Base-by-base conservation (phyloP, 805 yeast species). In the Hanseniaspora lindneri region DNA sequence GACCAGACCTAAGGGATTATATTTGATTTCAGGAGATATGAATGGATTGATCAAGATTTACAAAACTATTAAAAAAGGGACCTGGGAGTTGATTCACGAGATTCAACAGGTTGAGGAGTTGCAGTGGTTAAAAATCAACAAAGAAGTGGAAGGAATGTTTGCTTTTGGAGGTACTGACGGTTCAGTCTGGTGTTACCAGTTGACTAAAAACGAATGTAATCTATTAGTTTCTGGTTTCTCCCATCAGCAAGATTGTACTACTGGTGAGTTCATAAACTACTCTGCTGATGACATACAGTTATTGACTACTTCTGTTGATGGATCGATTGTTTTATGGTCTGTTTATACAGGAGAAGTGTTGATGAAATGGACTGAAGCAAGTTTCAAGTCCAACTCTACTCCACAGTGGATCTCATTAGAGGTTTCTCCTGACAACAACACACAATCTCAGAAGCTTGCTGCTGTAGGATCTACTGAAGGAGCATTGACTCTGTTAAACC, bases 141-240 rank as follows among this genome's bases (percentile, higher is more conserved):
- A 96, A 24, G 68, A 69, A 19, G 80, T 79, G 59, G 74, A 79
- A 21, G 56, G 58, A 14, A 74, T 84, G 41, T 85, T 89, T 68
- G 96, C 97, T 13, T 85, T 84, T 60, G 96, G 97, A 53, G 89
- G 86, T 20, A 69, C 72, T 7, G 96, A 88, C 63, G 98, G 98
- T 2, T 81, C 95, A 0, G 94, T 88, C 3, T 89, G 96, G 95
- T 85, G 81, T 24, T 92, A 87, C 61, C 84, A 80, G 58, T 72
- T 88, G 35, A 79, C 75, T 70, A 63, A 65, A 21, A 75, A 81
- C 44, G 64, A 74, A 10, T 64, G 83, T 47, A 85, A 77, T 51
- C 83, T 79, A 60, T 65, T 83, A 32, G 80, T 83, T 80, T 71
- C 80, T 41, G 92, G 89, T 2, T 83, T 80, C 59, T 77, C 80